Percentiles rank a stretch among this genome's conserved stretches.
Conservation (phyloP, 2,329 filamentous ascomycete genomes). For the Botrytis cinerea region DNA sequence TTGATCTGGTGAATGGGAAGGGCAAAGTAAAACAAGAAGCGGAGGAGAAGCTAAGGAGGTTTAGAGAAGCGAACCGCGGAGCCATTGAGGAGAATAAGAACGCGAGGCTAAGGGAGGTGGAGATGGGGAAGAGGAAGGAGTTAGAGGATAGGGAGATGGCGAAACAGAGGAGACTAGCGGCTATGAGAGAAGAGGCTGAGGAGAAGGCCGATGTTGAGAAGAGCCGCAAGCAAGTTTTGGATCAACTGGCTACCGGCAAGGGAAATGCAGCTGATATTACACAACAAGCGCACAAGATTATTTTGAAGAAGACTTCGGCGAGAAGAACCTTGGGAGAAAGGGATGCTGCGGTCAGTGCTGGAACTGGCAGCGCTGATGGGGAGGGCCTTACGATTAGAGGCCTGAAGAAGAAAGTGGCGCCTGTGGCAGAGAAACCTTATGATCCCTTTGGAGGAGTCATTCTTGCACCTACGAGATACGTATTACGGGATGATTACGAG, state of each 20-base stretch:
- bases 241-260: conserved; percentile 63
- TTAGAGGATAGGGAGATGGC: conserved; percentile 67
- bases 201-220: conserved; percentile 65
- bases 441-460: conserved; percentile 82
- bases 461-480: conserved; percentile 69
- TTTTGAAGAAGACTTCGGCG: conserved; percentile 70
- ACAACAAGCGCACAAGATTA: conserved; percentile 57
- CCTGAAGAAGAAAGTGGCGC: conserved; percentile 65
- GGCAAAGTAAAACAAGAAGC: conserved; percentile 55
- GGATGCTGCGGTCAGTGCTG: conserved; percentile 29
- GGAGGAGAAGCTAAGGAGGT: conserved; percentile 59
- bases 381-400: conserved; percentile 70
- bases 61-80: conserved; percentile 71
- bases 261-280: conserved; percentile 61
- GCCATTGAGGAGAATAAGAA: conserved; percentile 64
- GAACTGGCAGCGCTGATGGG: conserved; percentile 28
- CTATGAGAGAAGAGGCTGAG: conserved; percentile 68
- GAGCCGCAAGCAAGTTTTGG: conserved; percentile 68
- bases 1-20: conserved; percentile 76
- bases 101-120: conserved; percentile 57
- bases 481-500: conserved; percentile 68
- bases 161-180: conserved; percentile 61
- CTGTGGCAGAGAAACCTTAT: conserved; percentile 72
- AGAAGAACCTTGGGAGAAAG: conserved; percentile 48
- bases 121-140: conserved; percentile 56